Evolutionary conservation across 768 basidiomycete genomes (phyloP), one percentile per base, ranked within the genome.

Genomic region (Tulasnella sp.): DNA sequence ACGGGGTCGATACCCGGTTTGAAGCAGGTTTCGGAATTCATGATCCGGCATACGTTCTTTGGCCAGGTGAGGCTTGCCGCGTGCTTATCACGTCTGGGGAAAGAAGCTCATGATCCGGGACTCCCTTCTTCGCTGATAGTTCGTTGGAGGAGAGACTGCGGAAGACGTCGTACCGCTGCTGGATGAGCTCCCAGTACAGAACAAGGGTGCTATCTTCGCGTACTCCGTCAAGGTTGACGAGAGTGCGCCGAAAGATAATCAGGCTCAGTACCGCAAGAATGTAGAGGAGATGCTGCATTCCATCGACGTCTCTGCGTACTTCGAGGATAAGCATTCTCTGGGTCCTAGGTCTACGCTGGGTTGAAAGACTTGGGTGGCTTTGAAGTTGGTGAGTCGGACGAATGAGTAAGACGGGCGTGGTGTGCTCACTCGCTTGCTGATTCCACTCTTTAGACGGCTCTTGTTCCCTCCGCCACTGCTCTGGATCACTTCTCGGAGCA

Each of bases 151-250:
- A 3, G 94, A 95, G 73, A 89, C 89, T 0, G 90, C 89, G 0
- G 83, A 85, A 41, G 88, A 85, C 19, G 86, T 89, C 7, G 75
- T 91, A 5, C 88, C 91, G 1, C 78, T 91, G 0, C 84, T 97
- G 44, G 81, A 83, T 44, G 77, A 80, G 14, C 82, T 95, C 32
- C 86, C 93, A 19, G 79, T 79, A 11, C 84, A 85, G 74, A 90
- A 91, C 76, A 90, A 88, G 74, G 95, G 92, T 2, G 83, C 85
- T 9, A 80, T 97, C 16, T 87, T 97, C 75, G 88, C 85, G 26
- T 96, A 97, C 80, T 90, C 89, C 66, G 92, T 93, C 34, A 92
- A 95, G 79, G 93, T 91, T 12, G 88, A 93, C 75, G 86, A 88
- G 76, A 85, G 85, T 4, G 81, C 82, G 3, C 12, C 66, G 19